Evolutionary conservation across 2,329 filamentous ascomycete species (phyloP).

Genomic region (Ilyonectria robusta): DNA sequence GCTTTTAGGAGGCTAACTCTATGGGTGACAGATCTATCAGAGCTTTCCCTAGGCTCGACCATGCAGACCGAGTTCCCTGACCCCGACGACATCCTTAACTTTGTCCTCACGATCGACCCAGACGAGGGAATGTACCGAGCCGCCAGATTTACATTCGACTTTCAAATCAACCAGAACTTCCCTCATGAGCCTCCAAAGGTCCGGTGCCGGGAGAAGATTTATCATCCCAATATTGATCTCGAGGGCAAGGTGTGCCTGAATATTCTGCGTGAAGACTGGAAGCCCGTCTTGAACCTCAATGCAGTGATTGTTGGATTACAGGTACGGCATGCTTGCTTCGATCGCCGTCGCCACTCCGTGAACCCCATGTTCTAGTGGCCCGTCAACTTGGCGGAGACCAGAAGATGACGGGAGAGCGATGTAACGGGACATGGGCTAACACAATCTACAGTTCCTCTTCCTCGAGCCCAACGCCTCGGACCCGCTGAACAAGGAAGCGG

Average conservation of each 20-base stretch:
- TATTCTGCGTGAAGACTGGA: conserved; percentile 98
- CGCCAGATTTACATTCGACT: conserved; percentile 90
- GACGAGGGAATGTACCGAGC: conserved; percentile 92
- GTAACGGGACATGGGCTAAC: conserved; percentile 39
- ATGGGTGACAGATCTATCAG: conserved; percentile 76
- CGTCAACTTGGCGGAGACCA: neutral
- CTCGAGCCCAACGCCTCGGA: conserved; percentile 97
- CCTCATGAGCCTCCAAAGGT: conserved; percentile 98
- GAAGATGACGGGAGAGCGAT: conserved; percentile 1
- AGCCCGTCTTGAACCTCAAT: conserved; percentile 96
- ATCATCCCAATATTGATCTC: conserved; percentile 98
- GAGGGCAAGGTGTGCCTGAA: conserved; percentile 99
- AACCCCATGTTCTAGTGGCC: neutral
- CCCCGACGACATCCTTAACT: conserved; percentile 89
- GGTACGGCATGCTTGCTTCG: conserved; percentile 60
- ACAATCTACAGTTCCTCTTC: conserved; percentile 83
- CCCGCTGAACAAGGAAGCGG: conserved; percentile 98
- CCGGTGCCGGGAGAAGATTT: conserved; percentile 97
- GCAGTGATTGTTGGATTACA: conserved; percentile 95
- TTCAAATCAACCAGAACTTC: conserved; percentile 94
- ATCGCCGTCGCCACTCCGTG: neutral
- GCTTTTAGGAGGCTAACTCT: conserved; percentile 27
- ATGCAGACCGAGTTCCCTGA: conserved; percentile 88
- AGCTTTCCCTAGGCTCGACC: conserved; percentile 82
- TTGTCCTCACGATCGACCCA: conserved; percentile 84